phyloP scores from a whole-genome alignment of 305 asterid genomes.

The Solanum aculeatissimum region DNA sequence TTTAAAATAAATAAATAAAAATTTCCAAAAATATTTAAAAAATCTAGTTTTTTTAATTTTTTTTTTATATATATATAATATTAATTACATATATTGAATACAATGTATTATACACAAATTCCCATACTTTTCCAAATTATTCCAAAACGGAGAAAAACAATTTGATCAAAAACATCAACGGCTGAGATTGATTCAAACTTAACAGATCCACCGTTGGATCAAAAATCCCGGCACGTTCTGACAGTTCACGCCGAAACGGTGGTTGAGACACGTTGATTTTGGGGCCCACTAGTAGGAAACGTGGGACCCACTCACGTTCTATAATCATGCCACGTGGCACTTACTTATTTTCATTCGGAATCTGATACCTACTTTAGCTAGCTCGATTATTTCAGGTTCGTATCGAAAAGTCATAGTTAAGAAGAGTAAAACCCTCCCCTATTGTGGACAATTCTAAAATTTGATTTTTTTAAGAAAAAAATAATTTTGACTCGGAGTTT shows the following conservation, averaged over 20 bases:
- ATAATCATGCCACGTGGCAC: slow-evolving; percentile 43
- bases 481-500: not conserved
- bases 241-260: slow-evolving; percentile 42
- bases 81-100: slow-evolving; percentile 7
- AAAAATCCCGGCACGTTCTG: slow-evolving; percentile 22
- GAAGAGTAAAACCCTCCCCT: no score
- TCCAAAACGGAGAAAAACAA: slow-evolving; percentile 8
- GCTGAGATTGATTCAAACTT: not conserved
- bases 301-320: slow-evolving; percentile 61
- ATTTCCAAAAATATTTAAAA: not conserved
- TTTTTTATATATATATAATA: not conserved
- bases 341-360: not conserved
- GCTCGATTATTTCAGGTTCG: not conserved
- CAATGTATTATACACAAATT: slow-evolving; percentile 35
- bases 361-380: not conserved
- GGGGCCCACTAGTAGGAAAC: not conserved
- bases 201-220: slow-evolving; percentile 12
- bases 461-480: no score
- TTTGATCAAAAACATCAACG: slow-evolving; percentile 2
- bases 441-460: no score
- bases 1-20: not conserved
- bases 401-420: not conserved
- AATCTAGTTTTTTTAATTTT: not conserved
- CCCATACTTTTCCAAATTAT: slow-evolving; percentile 9
- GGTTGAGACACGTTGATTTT: slow-evolving; percentile 22